These are phyloP conservation scores for Vigna reflexopilosa DNA, from an alignment of 306 rosid genomes.

Conservation along the genomic window DNA sequence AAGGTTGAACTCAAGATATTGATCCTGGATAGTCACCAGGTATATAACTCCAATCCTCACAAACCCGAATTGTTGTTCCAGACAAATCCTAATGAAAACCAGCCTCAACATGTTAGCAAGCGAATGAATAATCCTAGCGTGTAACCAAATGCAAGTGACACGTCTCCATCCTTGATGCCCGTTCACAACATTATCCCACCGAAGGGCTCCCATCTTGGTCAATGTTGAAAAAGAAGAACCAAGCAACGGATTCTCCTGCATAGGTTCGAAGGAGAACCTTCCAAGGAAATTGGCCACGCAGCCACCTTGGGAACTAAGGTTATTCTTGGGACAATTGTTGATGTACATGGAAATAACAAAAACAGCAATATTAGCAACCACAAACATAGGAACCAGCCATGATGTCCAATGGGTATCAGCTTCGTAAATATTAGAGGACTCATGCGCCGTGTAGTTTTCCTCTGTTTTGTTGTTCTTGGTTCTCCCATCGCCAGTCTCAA, in stretches of 20 bases:
- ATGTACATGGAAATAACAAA: constrained; percentile 68
- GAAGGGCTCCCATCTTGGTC: constrained; percentile 82
- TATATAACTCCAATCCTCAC: constrained; percentile 75
- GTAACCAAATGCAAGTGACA: constrained; percentile 83
- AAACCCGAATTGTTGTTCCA: constrained; percentile 92
- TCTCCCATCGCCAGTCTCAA: constrained; percentile 56
- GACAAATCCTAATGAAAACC: constrained; percentile 78
- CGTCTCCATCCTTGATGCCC: constrained; percentile 85
- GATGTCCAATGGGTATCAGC: constrained; percentile 71
- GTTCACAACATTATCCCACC: constrained; percentile 63
- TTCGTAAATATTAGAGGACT: constrained; percentile 51
- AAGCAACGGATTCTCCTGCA: constrained; percentile 80
- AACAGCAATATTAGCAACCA: constrained; percentile 70
- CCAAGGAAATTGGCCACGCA: constrained; percentile 75
- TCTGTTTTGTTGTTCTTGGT: constrained; percentile 45
- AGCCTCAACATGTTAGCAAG: constrained; percentile 77
- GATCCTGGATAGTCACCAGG: constrained; percentile 49
- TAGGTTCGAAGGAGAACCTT: constrained; percentile 77
- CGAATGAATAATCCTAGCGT: constrained; percentile 83
- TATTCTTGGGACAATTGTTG: constrained; percentile 71
- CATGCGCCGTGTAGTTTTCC: constrained; percentile 37
- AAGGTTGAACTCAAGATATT: too few species aligned
- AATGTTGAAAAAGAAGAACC: constrained; percentile 87
- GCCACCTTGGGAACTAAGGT: constrained; percentile 43
- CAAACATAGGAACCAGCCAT: constrained; percentile 78